Percentiles rank a stretch among this genome's conserved stretches.
phyloP scores from a whole-genome alignment of 208 protist genomes.

The Vickermania ingenoplastis region DNA sequence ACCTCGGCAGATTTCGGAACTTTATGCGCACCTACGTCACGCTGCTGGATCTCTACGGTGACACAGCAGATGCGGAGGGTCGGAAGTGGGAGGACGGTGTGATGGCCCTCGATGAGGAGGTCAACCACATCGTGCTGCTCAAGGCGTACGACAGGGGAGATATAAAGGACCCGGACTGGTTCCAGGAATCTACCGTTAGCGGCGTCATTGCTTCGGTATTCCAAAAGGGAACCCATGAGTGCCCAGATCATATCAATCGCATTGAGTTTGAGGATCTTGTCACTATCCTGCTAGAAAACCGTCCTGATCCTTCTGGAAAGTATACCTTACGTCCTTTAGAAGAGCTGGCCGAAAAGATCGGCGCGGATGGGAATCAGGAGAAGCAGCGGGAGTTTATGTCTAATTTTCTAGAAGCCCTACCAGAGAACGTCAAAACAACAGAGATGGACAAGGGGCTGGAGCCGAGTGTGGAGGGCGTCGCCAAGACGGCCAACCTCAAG shows the following conservation, averaged over 20 bases:
- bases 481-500: neutral
- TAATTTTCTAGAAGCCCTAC: neutral
- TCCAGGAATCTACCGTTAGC: neutral
- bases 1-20: slow-evolving; percentile 5
- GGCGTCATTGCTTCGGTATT: neutral
- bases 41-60: slow-evolving; percentile 11
- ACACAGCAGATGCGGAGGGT: neutral
- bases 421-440: neutral
- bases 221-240: neutral
- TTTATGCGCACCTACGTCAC: slow-evolving; percentile 11
- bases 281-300: neutral
- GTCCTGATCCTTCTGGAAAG: neutral
- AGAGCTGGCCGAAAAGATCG: neutral
- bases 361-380: neutral
- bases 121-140: neutral
- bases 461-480: neutral
- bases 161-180: neutral
- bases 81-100: neutral
- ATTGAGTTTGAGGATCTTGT: neutral
- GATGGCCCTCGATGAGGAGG: neutral
- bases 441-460: neutral
- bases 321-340: neutral
- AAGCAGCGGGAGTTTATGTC: neutral
- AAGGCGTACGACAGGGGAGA: neutral
- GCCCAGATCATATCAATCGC: neutral